Evolutionary conservation across 257 asterid species (phyloP), one percentile per base, ranked within the genome.

Genomic region (Misopates orontium): DNA sequence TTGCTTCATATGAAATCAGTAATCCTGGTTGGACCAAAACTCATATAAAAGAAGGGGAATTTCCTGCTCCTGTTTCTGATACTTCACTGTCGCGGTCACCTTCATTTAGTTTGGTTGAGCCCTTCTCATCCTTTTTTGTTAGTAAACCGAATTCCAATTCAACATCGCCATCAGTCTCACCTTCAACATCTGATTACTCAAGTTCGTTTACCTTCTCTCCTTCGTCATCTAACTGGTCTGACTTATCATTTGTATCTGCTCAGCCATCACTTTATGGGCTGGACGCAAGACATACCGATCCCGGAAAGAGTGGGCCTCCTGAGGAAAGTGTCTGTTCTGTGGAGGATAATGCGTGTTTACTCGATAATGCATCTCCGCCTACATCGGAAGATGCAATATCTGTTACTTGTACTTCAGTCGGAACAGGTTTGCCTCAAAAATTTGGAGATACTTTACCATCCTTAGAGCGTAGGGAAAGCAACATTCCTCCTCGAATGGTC

Each of bases 211-310:
- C 88, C 66, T 82, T 85, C 77, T 90, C 96, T 0, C 99, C 96
- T 55, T 83, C 97, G 7, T 90, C 97, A 19, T 89, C 98, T 72
- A 83, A 87, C 78, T 87, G 87, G 91, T 90, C 96, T 10, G 94
- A 93, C 78, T 71, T 81, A 68, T 79, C 95, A 16, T 79, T 75
- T 70, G 69, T 75, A 28, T 81, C 98, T 25, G 83, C 95, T 64
- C 92, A 80, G 67, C 90, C 90, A 28, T 85, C 97, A 13, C 95
- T 89, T 48, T 71, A 75, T 15, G 72, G 73, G 49, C 41, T 65
- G 22, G 89, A 80, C 56, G 60, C 71, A 5, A 72, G 58, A 25
- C 77, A 84, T 72, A 52, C 62, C 19, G 52, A 69, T 73, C 68
- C 62, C 68, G 39, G 53, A 68, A 75, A 68, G 72, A 56, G 62